Percentiles rank a stretch among this genome's conserved stretches.
These are phyloP conservation scores for Salvia rosmarinus DNA, from an alignment of 257 asterid genomes.

Conservation along the genomic window DNA sequence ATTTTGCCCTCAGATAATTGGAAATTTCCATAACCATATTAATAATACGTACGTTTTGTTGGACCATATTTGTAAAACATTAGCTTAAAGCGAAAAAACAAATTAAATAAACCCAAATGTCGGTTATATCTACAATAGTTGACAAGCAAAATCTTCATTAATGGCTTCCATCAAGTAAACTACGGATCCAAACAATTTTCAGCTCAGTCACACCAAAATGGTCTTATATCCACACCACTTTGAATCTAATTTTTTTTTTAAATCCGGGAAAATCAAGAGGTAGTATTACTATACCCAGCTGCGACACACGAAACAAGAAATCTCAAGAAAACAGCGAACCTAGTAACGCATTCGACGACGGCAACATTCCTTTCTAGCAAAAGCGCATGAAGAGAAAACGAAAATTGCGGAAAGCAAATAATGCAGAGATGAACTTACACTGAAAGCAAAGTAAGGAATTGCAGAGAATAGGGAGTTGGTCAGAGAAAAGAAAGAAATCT, in stretches of 20 bases:
- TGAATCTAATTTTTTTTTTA: no score
- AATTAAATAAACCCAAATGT: slow-evolving; percentile 22
- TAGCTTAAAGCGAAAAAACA: slow-evolving; percentile 10
- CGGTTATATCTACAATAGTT: neutral
- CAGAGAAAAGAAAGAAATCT: slow-evolving; percentile 52
- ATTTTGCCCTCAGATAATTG: neutral
- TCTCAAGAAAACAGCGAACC: slow-evolving; percentile 25
- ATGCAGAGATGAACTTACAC: slow-evolving; percentile 52
- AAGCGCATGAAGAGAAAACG: slow-evolving; percentile 5
- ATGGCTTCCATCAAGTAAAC: slow-evolving; percentile 13
- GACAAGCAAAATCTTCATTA: neutral
- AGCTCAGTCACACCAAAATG: slow-evolving; percentile 31
- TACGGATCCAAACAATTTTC: slow-evolving; percentile 44
- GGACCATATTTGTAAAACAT: slow-evolving; percentile 20
- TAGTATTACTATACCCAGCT: slow-evolving; percentile 19
- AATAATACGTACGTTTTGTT: neutral
- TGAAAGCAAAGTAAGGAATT: slow-evolving; percentile 66
- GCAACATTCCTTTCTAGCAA: neutral
- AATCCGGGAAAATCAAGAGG: slow-evolving; percentile 17
- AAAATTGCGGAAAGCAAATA: slow-evolving; percentile 14
- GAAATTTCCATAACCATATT: slow-evolving; percentile 5
- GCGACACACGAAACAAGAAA: slow-evolving; percentile 8
- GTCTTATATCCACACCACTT: slow-evolving; percentile 2
- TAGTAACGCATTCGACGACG: slow-evolving; percentile 10
- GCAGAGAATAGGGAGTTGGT: slow-evolving; percentile 37